phyloP scores from a whole-genome alignment of 768 basidiomycete genomes.

The Pisolithus microcarpus region DNA sequence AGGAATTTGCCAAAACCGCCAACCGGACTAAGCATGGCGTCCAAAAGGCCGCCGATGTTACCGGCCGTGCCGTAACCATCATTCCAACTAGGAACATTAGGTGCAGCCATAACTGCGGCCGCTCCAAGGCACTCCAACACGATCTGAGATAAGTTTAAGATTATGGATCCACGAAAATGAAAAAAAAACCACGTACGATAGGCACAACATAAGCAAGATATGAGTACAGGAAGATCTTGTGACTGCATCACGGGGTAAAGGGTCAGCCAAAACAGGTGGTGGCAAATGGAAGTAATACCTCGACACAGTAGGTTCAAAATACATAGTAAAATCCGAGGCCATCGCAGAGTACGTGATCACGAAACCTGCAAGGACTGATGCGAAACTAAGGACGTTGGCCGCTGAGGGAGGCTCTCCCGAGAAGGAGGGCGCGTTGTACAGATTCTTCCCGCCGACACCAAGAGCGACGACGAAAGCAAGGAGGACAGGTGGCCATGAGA shows the following conservation, averaged over 20 bases:
- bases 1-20: conserved; percentile 67
- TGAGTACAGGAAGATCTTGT: conserved; percentile 55
- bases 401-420: conserved; percentile 44
- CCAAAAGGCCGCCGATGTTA: conserved; percentile 59
- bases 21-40: conserved; percentile 52
- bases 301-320: conserved; percentile 52
- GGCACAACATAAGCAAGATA: conserved; percentile 61
- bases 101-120: conserved; percentile 53
- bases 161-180: conserved; percentile 5
- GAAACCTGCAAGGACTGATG: conserved; percentile 66
- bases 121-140: conserved; percentile 56
- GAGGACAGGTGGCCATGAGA: conserved; percentile 75
- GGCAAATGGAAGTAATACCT: conserved; percentile 34
- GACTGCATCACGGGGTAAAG: conserved; percentile 27
- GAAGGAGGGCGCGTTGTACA: conserved; percentile 40
- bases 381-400: conserved; percentile 52
- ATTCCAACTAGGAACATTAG: conserved; percentile 49
- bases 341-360: conserved; percentile 55
- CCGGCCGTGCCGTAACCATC: conserved; percentile 44
- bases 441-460: conserved; percentile 67
- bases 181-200: conserved; percentile 40
- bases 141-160: conserved; percentile 18
- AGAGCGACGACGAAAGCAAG: conserved; percentile 64
- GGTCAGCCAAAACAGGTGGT: conserved; percentile 1
- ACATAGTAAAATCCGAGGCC: conserved; percentile 70